Conservation (phyloP, 2,329 filamentous ascomycete species). For the Calonectria henricotiae region DNA sequence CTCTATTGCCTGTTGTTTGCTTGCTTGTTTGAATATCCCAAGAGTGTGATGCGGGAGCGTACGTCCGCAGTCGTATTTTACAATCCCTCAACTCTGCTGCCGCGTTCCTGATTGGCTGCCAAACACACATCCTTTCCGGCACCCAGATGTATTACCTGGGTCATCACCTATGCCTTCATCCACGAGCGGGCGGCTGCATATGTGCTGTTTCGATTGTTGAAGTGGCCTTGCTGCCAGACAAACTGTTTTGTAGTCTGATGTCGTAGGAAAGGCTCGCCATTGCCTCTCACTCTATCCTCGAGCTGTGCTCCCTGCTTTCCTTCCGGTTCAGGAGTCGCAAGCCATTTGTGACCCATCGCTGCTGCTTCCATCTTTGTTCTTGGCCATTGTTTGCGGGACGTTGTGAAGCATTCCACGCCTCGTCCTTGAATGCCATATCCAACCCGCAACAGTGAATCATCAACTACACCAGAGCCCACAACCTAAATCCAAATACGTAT, state of each 20-base stretch:
- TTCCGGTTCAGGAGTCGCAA: neutral
- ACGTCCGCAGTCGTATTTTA: neutral
- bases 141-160: neutral
- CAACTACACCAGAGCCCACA: neutral
- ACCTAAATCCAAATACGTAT: too few species aligned
- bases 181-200: neutral
- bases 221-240: neutral
- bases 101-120: neutral
- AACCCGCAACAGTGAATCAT: neutral
- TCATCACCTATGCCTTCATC: too few species aligned
- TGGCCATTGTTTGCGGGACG: neutral
- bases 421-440: too few species aligned
- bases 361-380: neutral
- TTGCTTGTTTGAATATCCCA: slow-evolving; percentile 1
- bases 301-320: neutral
- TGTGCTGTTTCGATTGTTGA: neutral
- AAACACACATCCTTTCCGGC: too few species aligned
- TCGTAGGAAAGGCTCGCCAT: neutral
- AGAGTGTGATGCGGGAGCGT: neutral
- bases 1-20: neutral
- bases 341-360: neutral
- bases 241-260: neutral
- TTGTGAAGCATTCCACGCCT: neutral
- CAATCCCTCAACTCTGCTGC: neutral
- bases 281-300: neutral